phyloP scores from a whole-genome alignment of 129 eudicot species.

The Ambrosia artemisiifolia region DNA sequence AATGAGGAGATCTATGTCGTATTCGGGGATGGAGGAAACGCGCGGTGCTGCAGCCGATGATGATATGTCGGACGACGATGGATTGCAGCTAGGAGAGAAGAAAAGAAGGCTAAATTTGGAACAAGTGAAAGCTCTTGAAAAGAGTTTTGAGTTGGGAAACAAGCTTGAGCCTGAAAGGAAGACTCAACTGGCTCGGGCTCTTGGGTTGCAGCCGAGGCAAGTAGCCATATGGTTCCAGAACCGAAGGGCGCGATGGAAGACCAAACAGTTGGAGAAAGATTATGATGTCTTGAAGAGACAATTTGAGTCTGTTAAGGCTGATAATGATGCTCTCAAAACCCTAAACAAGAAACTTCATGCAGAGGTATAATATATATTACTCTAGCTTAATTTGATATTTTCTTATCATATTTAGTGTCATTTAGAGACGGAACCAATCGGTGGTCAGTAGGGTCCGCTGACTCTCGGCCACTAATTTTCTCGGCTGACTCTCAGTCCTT shows the following conservation, averaged over 20 bases:
- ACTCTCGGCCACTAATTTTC: too few species aligned
- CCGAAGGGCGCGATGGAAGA: slow-evolving; percentile 97
- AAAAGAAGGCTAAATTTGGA: slow-evolving; percentile 80
- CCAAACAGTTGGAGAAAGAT: slow-evolving; percentile 84
- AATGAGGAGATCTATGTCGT: slow-evolving; percentile 91
- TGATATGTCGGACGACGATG: slow-evolving; percentile 73
- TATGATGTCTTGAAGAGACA: slow-evolving; percentile 75
- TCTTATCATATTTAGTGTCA: too few species aligned
- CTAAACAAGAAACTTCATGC: slow-evolving; percentile 86
- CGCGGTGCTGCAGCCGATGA: slow-evolving; percentile 56
- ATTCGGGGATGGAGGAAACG: slow-evolving; percentile 59
- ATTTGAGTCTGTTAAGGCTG: slow-evolving; percentile 72
- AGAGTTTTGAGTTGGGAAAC: slow-evolving; percentile 75
- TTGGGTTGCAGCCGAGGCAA: slow-evolving; percentile 83
- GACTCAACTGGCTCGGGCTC: slow-evolving; percentile 78
- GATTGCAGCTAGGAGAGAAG: slow-evolving; percentile 80
- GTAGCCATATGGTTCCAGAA: slow-evolving; percentile 94
- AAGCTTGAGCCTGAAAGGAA: slow-evolving; percentile 88
- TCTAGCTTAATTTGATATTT: slow-evolving; percentile 8
- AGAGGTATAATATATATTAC: slow-evolving; percentile 44
- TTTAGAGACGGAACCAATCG: too few species aligned
- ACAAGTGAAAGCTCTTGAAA: slow-evolving; percentile 89
- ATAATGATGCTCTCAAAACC: slow-evolving; percentile 72
- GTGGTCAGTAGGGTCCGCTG: too few species aligned
- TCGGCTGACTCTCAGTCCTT: too few species aligned